Conservation (phyloP, 108 stramenopile species). For the Pseudonitzschia delicatissima region DNA sequence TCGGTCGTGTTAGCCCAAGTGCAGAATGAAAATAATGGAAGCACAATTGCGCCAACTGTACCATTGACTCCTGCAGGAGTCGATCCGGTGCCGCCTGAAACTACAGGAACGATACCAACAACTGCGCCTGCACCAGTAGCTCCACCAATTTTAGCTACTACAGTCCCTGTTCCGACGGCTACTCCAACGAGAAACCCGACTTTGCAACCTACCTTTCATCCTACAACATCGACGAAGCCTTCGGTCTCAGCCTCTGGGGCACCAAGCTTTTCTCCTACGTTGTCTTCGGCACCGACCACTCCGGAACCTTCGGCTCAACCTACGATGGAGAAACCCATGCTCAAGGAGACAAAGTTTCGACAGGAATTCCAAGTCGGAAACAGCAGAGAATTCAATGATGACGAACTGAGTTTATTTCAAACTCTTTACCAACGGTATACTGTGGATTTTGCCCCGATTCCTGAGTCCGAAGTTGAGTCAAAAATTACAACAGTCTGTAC, state of each 20-base stretch:
- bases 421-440: slow-evolving; percentile 33
- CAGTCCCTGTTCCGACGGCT: too few species aligned
- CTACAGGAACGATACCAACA: background rate
- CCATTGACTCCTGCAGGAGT: background rate
- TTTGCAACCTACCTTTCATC: background rate
- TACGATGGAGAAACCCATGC: slow-evolving; percentile 11
- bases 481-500: slow-evolving; percentile 8
- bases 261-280: background rate
- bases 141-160: background rate
- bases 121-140: background rate
- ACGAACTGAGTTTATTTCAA: slow-evolving; percentile 18
- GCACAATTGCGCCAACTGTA: background rate
- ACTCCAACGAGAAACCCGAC: too few species aligned
- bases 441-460: slow-evolving; percentile 16
- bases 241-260: background rate
- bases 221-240: background rate
- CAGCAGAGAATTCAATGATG: slow-evolving; percentile 18
- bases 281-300: background rate
- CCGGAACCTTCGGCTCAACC: slow-evolving; percentile 28
- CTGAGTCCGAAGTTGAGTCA: background rate
- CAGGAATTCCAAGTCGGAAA: slow-evolving; percentile 29
- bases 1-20: background rate
- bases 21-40: background rate
- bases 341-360: slow-evolving; percentile 16
- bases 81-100: background rate